phyloP scores from a whole-genome alignment of 192 early-diverging fungal species.

The Linnemannia exigua region DNA sequence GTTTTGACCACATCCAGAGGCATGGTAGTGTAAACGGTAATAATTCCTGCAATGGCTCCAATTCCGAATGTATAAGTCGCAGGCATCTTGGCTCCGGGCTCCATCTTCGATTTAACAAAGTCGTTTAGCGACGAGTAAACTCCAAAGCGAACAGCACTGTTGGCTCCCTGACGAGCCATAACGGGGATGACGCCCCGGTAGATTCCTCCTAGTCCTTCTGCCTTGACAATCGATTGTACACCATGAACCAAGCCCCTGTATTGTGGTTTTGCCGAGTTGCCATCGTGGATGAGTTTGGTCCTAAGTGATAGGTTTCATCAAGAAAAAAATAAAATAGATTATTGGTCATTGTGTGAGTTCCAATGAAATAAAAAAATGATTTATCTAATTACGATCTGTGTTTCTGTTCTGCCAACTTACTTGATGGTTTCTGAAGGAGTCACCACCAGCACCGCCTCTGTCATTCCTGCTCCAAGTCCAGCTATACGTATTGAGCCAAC shows the following conservation, averaged over 20 bases:
- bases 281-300: slow-evolving; percentile 96
- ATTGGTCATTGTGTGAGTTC: not conserved
- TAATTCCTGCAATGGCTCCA: slow-evolving; percentile 89
- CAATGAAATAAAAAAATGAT: not conserved
- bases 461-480: slow-evolving; percentile 89
- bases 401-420: slow-evolving; percentile 53
- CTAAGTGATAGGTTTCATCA: slow-evolving; percentile 52
- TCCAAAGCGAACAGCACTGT: slow-evolving; percentile 93
- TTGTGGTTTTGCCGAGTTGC: slow-evolving; percentile 76
- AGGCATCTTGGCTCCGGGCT: slow-evolving; percentile 60
- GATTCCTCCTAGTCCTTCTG: slow-evolving; percentile 84
- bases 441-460: slow-evolving; percentile 90
- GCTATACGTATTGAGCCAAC: slow-evolving; percentile 56
- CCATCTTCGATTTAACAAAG: slow-evolving; percentile 50
- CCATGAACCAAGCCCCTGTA: slow-evolving; percentile 90
- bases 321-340: slow-evolving; percentile 10
- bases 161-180: slow-evolving; percentile 96
- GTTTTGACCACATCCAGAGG: slow-evolving; percentile 99
- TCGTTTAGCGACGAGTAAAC: slow-evolving; percentile 85
- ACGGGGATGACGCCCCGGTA: slow-evolving; percentile 94
- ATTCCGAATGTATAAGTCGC: slow-evolving; percentile 74
- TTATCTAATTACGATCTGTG: not conserved
- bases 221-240: slow-evolving; percentile 70
- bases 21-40: slow-evolving; percentile 98
- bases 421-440: slow-evolving; percentile 97